Base-by-base conservation (phyloP, 306 rosid genomes). In the Crataegus laevigata region DNA sequence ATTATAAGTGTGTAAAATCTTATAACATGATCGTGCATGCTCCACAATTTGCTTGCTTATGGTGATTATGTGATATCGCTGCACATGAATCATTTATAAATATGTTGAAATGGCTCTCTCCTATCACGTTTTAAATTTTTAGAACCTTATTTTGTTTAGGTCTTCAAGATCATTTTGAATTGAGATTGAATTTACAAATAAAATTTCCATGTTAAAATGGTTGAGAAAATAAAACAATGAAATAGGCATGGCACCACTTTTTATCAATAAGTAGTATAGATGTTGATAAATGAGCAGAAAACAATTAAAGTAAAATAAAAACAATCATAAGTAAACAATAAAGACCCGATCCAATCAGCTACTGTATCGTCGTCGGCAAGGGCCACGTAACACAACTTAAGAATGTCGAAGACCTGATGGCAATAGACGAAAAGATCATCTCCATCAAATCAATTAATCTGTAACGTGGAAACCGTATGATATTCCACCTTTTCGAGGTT, bases 401-500 rank as follows among this genome's bases (percentile, higher is more conserved):
- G 59, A 60, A 73, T 18, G 69, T 60, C 11, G 77, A 59, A 60
- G 69, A 42, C 43, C 58, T 17, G 59, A n/a, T 42, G 60, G 68
- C 12, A 60, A 73, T 28, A 11, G 14, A 19, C 57, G 10, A 18
- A 72, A 40, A 28, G 59, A 73, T 42, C 40, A 18, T 73, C 69
- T 43, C 29, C 24, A 29, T 24, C 11, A n/a, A 40, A 67, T 67
- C 32, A 67, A 67, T 42, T 32, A 58, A 60, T 73, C 62, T 50
- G 28, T 42, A 42, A 42, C 11, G 22, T 65, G 30, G 57, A 43
- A 28, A 77, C 57, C 11, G 72, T 82, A 32, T 60, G 68, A 61
- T 68, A 77, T 71, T 69, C 25, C 1, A 81, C 78, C 73, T 69
- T 77, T 72, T 52, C 8, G n/a, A 69, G 69, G 79, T 79, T 64